Conservation (phyloP, 2,329 filamentous ascomycete genomes). For the Chrysoporthe cubensis region DNA sequence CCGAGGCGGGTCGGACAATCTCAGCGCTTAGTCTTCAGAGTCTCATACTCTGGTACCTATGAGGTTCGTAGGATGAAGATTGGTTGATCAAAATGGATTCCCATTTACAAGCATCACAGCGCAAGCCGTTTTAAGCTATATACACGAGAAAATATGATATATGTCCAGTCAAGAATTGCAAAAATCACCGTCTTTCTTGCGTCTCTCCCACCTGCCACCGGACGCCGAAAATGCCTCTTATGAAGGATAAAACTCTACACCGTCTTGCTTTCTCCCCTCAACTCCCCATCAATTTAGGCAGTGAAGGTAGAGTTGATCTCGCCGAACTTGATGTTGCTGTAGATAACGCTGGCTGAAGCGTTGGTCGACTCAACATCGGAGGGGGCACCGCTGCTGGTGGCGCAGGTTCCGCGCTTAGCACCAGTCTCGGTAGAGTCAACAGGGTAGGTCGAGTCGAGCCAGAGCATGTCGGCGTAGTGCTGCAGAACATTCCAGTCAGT, state of each 20-base stretch:
- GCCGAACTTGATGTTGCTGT: slow-evolving; percentile 64
- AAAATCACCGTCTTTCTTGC: not conserved
- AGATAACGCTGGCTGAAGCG: slow-evolving; percentile 37
- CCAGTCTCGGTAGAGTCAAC: slow-evolving; percentile 43
- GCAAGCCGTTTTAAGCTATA: slow-evolving; percentile 8
- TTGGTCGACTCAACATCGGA: slow-evolving; percentile 42
- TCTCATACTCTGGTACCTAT: not conserved
- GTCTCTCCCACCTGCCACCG: not conserved
- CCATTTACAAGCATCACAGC: slow-evolving; percentile 8
- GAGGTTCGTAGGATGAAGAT: not conserved
- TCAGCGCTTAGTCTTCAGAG: not conserved
- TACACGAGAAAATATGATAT: slow-evolving; percentile 4
- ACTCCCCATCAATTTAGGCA: not conserved
- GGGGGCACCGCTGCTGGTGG: slow-evolving; percentile 45
- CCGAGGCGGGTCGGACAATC: too few relatives aligned
- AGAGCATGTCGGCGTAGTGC: slow-evolving; percentile 71
- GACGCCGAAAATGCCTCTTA: not conserved
- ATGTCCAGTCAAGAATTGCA: not conserved
- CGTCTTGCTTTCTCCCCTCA: not conserved
- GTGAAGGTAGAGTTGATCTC: slow-evolving; percentile 58
- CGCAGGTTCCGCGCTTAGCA: slow-evolving; percentile 49
- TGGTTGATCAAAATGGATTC: not conserved
- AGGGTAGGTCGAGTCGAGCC: slow-evolving; percentile 70
- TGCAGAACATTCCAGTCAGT: slow-evolving; percentile 15
- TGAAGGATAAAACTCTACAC: too few relatives aligned